Base-by-base conservation (phyloP, 2,329 filamentous ascomycete genomes). In the Epichloe aotearoae region DNA sequence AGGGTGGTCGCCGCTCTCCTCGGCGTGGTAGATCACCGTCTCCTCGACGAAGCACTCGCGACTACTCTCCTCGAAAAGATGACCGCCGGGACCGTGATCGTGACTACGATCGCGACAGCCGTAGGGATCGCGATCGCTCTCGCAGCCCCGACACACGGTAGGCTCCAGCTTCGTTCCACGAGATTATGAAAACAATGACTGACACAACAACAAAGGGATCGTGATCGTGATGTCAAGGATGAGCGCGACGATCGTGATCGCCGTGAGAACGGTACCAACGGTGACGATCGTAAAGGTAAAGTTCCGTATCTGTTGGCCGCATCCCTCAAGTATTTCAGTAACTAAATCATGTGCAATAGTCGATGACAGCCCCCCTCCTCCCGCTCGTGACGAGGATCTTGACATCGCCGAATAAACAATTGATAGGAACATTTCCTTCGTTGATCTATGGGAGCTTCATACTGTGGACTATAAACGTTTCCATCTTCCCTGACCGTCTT, bases 271-370 rank as follows among this genome's bases (percentile, higher is more conserved):
- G 84, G 78, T 45, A 76, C 86, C 23, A 94, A 91, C 62, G 88
- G 85, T 53, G 89, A 95, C 59, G 89, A 95, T 58, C 82, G 87
- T 64, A 97, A 97, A 82, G 81, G 90, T 95, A 70, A 57, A 67
- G 19, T 42, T 33, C 19, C 7, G 30, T 11, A 41, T 19, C n/a
- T 19, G 34, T 39, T 19, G 26, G 26, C 19, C 38, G 20, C 12
- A 43, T 37, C 41, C 14, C 6, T 2, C 12, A 40, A 26, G 15
- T 3, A 11, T 14, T 6, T 4, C 14, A 14, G 20, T 37, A 38
- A 43, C 40, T 42, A 44, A 42, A 36, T 17, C 0, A 14, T 26
- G 4, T 38, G 1, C 19, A 15, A 12, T 44, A 52, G 52, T 50
- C 46, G 55, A 57, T 61, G 88, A 94, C 59, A 88, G 86, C 61